These are phyloP conservation scores for Colletotrichum tropicicola DNA, from an alignment of 2,329 filamentous ascomycete species.

Conservation along the genomic window DNA sequence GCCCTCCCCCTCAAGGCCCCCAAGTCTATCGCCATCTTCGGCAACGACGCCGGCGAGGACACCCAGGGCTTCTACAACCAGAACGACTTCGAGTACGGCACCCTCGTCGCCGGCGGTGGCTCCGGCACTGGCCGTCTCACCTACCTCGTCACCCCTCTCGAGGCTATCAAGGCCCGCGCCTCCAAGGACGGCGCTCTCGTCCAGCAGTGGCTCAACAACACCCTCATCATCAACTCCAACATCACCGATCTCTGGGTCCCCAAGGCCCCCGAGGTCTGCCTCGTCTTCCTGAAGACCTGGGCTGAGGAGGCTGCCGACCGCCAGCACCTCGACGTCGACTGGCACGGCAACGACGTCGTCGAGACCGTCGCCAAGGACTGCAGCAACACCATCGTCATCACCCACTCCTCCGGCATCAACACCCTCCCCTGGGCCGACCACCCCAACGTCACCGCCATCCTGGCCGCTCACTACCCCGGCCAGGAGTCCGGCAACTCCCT, in stretches of 20 bases:
- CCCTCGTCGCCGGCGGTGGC: conserved; percentile 68
- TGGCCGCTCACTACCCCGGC: conserved; percentile 76
- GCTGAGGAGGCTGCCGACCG: conserved; percentile 71
- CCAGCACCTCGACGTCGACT: conserved; percentile 62
- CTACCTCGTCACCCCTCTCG: conserved; percentile 72
- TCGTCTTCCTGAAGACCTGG: conserved; percentile 73
- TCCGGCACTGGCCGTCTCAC: conserved; percentile 66
- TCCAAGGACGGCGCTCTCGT: conserved; percentile 51
- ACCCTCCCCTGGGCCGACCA: conserved; percentile 67
- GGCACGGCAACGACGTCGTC: conserved; percentile 64
- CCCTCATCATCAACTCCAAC: conserved; percentile 45
- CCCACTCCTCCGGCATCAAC: conserved; percentile 75
- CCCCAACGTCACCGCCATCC: conserved; percentile 70
- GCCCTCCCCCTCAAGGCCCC: conserved; percentile 66
- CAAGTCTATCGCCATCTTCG: conserved; percentile 66
- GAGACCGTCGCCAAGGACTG: conserved; percentile 29
- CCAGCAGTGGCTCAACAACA: conserved; percentile 54
- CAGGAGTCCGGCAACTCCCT: conserved; percentile 77
- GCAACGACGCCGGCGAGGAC: conserved; percentile 70
- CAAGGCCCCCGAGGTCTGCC: conserved; percentile 68
- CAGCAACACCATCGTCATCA: conserved; percentile 68
- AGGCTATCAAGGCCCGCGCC: conserved; percentile 64
- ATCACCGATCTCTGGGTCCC: conserved; percentile 56
- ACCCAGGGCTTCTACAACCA: conserved; percentile 73
- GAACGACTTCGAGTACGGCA: conserved; percentile 68